Conservation (phyloP, 805 yeast genomes). For the Candida mattraensis region DNA sequence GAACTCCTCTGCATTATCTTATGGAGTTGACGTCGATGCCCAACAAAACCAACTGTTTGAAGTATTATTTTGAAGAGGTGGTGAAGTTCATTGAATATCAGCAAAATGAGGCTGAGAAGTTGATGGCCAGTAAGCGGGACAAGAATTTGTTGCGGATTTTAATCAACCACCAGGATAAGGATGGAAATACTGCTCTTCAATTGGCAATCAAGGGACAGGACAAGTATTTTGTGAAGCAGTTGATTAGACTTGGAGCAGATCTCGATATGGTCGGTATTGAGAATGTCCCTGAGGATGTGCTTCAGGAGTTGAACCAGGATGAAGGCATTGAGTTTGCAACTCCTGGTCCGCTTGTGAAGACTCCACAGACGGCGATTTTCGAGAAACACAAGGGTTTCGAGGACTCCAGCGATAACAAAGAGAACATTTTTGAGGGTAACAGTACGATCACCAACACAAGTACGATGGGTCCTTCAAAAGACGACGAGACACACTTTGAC, state of each 20-base stretch:
- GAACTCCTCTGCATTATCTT: conserved; percentile 73
- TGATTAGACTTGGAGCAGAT: conserved; percentile 49
- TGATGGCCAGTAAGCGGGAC: conserved; percentile 26
- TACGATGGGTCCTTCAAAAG: conserved; percentile 3
- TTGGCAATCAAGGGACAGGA: conserved; percentile 64
- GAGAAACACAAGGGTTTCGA: conserved; percentile 3
- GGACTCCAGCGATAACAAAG: conserved; percentile 50
- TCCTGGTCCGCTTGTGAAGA: not conserved
- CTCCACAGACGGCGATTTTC: not conserved
- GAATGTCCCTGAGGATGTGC: conserved; percentile 22
- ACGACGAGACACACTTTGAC: conserved; percentile 7
- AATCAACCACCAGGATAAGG: conserved; percentile 72
- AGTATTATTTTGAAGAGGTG: conserved; percentile 49
- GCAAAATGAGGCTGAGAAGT: conserved; percentile 32
- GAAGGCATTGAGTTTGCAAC: not conserved
- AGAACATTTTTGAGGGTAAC: conserved; percentile 42
- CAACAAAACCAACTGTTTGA: conserved; percentile 48
- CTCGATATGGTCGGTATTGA: conserved; percentile 23
- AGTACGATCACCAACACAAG: conserved; percentile 9
- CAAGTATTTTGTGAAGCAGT: conserved; percentile 40
- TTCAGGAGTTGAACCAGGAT: conserved; percentile 16
- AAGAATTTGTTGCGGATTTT: conserved; percentile 53
- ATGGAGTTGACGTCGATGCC: conserved; percentile 47
- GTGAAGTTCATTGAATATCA: conserved; percentile 29
- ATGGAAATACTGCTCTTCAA: conserved; percentile 86